A percentile compares a stretch with the other conserved stretches of the same genome.
phyloP scores from a whole-genome alignment of 2,329 filamentous ascomycete genomes.

The Colletotrichum euphorbiae region DNA sequence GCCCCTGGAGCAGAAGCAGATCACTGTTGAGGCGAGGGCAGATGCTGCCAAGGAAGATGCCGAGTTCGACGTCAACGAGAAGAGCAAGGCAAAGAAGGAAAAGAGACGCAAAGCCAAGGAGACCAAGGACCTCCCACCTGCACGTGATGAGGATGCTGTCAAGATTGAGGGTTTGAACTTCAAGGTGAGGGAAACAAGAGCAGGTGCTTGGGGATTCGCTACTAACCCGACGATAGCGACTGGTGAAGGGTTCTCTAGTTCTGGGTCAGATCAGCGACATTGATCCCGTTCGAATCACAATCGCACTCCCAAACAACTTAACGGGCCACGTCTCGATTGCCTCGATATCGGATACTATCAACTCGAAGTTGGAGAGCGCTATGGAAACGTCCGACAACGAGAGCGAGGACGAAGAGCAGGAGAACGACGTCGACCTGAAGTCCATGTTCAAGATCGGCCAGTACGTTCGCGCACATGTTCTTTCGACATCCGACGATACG shows the following conservation, averaged over 20 bases:
- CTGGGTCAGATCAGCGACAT: conserved; percentile 89
- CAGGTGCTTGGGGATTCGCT: not conserved
- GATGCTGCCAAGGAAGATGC: conserved; percentile 89
- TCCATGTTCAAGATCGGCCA: conserved; percentile 85
- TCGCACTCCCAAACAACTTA: conserved; percentile 93
- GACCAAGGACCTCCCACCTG: conserved; percentile 53
- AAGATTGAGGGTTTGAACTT: conserved; percentile 90
- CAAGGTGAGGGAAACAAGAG: conserved; percentile 69
- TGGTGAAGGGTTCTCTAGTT: conserved; percentile 87
- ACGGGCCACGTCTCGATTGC: conserved; percentile 90
- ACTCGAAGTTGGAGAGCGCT: conserved; percentile 78
- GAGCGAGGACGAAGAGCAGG: conserved; percentile 65
- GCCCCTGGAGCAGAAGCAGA: conserved; percentile 95
- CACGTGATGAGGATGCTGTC: conserved; percentile 67
- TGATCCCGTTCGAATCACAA: conserved; percentile 79
- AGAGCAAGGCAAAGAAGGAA: conserved; percentile 64
- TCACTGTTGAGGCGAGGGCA: conserved; percentile 90
- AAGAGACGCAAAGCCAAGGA: conserved; percentile 66
- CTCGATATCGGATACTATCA: conserved; percentile 86
- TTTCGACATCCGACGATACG: conserved; percentile 79
- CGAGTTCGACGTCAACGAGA: conserved; percentile 65
- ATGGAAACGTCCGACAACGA: conserved; percentile 65
- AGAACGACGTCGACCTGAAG: conserved; percentile 74
- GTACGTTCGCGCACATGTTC: conserved; percentile 86
- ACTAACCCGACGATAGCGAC: conserved; percentile 67